Base-by-base conservation (phyloP, 352 stramenopile genomes). In the Phytophthora colocasiae region DNA sequence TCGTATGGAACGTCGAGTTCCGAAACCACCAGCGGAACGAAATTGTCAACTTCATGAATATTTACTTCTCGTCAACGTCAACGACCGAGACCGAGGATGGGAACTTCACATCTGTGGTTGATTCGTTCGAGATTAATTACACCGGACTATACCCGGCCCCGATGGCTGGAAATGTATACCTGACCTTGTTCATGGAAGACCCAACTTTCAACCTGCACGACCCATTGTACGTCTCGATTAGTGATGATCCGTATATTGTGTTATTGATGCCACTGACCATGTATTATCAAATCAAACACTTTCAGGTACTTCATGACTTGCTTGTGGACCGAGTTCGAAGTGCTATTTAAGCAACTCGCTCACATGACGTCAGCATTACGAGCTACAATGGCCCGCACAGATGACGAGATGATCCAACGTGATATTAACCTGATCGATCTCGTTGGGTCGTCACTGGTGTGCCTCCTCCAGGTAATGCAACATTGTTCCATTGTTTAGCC, bases 1-100 rank as follows among this genome's bases (percentile, higher is more conserved):
- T 98, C 8, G 93, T 99, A 24, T 99, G 96, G 96, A 97, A 98
- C 51, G 68, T 71, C 17, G 78, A 87, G 3, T 96, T 98, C 59
- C 87, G 95, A 32, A 83, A 80, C 6, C 85, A 97, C 59, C 66
- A 98, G 32, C 80, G 91, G 14, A 81, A 83, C 27, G 83, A 82
- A 32, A 50, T 98, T 3, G 66, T 77, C 34, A 68, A 79, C n/a
- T 78, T 96, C 9, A 75, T 98, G 9, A 90, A 95, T 56, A 75
- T 81, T 14, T 93, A 90, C 54, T 92, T 93, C 48, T 79, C 76
- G 19, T 78, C 75, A 2, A 79, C 66, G n/a, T 83, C 79, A 24
- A 80, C 59, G 15, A 73, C 77, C 0, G 77, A 85, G 47, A 83
- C 49, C 11, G 72, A 83, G 10, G 61, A 67, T 34, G 76, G 66